A percentile compares a stretch with the other conserved stretches of the same genome.
These are phyloP conservation scores for Huntiella moniliformis DNA, from an alignment of 2,329 filamentous ascomycete genomes.

Conservation along the genomic window DNA sequence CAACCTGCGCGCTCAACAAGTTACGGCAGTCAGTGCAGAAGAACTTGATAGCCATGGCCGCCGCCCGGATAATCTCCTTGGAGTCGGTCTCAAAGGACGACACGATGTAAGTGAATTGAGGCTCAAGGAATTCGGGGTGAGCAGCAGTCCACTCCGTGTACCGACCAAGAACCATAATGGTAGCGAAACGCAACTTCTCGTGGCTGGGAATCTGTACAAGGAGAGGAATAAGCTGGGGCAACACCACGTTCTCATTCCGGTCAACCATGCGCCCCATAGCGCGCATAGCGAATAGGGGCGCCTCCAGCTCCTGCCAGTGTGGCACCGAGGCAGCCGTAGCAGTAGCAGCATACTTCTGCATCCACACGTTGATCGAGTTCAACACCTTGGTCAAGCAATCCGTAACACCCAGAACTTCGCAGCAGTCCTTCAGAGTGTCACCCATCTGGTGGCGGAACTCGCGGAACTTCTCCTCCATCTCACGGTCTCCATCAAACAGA, in stretches of 20 bases:
- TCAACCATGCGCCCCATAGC: slow-evolving; percentile 96
- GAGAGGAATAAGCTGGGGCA: slow-evolving; percentile 81
- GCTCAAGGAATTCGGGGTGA: slow-evolving; percentile 78
- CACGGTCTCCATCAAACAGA: slow-evolving; percentile 85
- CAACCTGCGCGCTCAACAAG: slow-evolving; percentile 63
- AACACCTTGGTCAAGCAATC: slow-evolving; percentile 85
- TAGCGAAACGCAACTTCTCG: slow-evolving; percentile 94
- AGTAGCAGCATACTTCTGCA: slow-evolving; percentile 59
- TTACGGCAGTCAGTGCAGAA: slow-evolving; percentile 91
- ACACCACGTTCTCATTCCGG: slow-evolving; percentile 65
- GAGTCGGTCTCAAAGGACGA: slow-evolving; percentile 77
- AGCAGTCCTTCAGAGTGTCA: slow-evolving; percentile 91
- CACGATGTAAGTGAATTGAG: slow-evolving; percentile 91
- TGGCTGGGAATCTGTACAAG: slow-evolving; percentile 89
- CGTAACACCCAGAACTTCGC: slow-evolving; percentile 84
- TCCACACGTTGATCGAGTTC: slow-evolving; percentile 72
- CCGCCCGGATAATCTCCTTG: slow-evolving; percentile 76
- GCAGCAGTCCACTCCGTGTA: slow-evolving; percentile 97
- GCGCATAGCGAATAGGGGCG: slow-evolving; percentile 83
- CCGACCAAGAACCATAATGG: slow-evolving; percentile 88
- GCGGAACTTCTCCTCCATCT: slow-evolving; percentile 90
- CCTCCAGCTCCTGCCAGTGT: slow-evolving; percentile 91
- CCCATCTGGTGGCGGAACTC: slow-evolving; percentile 96
- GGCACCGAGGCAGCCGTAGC: slow-evolving; percentile 59
- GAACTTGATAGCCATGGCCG: slow-evolving; percentile 88